Evolutionary conservation across 75 land plant genomes (phyloP).

Genomic region (Pseudotsuga menziesii): DNA sequence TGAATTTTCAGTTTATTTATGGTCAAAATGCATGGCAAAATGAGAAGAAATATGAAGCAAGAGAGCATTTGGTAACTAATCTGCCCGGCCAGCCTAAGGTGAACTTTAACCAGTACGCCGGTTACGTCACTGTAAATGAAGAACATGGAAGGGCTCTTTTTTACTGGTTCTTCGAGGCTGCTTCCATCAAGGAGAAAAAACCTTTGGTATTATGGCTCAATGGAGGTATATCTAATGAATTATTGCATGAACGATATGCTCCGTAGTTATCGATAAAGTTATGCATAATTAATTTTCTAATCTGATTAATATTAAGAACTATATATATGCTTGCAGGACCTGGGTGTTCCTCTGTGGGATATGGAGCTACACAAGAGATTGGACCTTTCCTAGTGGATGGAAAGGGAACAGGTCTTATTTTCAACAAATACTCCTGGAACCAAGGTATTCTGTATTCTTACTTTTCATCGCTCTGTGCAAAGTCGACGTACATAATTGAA

Average conservation of each 20-base stretch:
- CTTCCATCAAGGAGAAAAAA: conserved; percentile 19
- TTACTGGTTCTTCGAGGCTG: conserved; percentile 87
- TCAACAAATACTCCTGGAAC: conserved; percentile 63
- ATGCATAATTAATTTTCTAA: background rate
- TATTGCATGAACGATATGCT: background rate
- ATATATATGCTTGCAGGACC: conserved; percentile 49
- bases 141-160: conserved; percentile 70
- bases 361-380: conserved; percentile 77
- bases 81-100: conserved; percentile 79
- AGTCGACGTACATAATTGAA: too few species aligned
- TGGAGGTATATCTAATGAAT: conserved; percentile 45
- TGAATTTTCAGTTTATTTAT: background rate
- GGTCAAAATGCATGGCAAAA: background rate
- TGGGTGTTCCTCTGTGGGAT: conserved; percentile 89
- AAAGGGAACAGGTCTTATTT: conserved; percentile 34
- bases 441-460: conserved; percentile 30
- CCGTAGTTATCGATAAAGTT: background rate
- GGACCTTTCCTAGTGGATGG: conserved; percentile 66
- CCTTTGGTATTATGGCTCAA: conserved; percentile 88
- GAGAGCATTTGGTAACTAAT: conserved; percentile 7
- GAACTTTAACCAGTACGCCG: conserved; percentile 70
- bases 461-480: too few species aligned
- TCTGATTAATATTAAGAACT: background rate
- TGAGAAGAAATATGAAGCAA: background rate
- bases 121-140: conserved; percentile 68